phyloP scores from a whole-genome alignment of 1,284 basidiomycete species.

The Melampsora larici-populina region DNA sequence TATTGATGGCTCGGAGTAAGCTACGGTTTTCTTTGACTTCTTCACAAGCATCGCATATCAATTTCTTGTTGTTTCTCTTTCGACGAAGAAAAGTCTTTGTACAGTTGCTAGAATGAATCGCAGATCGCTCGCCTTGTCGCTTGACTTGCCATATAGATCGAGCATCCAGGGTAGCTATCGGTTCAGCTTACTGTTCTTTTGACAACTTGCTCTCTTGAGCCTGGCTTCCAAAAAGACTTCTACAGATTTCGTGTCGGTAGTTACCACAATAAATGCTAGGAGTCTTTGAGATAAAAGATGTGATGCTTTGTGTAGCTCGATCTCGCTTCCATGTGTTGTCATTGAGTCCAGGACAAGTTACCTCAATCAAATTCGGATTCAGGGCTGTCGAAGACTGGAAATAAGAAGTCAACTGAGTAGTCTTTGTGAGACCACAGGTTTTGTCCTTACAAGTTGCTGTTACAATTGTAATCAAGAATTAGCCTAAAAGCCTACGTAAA shows the following conservation, averaged over 20 bases:
- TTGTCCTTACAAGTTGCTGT: too few relatives aligned
- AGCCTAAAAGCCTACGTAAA: too few relatives aligned
- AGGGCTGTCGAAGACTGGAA: too few relatives aligned
- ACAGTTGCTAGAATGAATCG: constrained; percentile 18
- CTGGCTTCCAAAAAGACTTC: too few relatives aligned
- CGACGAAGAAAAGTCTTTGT: background rate
- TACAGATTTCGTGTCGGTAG: background rate
- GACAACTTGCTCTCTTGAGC: background rate
- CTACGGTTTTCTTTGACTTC: background rate
- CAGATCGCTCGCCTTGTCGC: too few relatives aligned
- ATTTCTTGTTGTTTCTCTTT: background rate
- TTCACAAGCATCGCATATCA: constrained; percentile 1
- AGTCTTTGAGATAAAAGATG: background rate
- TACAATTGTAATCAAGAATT: too few relatives aligned
- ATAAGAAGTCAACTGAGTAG: too few relatives aligned
- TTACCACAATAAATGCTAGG: constrained; percentile 7
- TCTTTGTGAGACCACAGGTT: too few relatives aligned
- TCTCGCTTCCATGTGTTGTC: constrained; percentile 1
- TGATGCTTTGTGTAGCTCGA: background rate
- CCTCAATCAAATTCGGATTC: background rate
- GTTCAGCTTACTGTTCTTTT: background rate
- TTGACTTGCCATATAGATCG: background rate
- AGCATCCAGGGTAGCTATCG: background rate
- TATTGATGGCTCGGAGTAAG: background rate
- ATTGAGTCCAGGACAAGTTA: background rate